phyloP scores from a whole-genome alignment of 768 basidiomycete genomes.

The Serpula lacrymans region DNA sequence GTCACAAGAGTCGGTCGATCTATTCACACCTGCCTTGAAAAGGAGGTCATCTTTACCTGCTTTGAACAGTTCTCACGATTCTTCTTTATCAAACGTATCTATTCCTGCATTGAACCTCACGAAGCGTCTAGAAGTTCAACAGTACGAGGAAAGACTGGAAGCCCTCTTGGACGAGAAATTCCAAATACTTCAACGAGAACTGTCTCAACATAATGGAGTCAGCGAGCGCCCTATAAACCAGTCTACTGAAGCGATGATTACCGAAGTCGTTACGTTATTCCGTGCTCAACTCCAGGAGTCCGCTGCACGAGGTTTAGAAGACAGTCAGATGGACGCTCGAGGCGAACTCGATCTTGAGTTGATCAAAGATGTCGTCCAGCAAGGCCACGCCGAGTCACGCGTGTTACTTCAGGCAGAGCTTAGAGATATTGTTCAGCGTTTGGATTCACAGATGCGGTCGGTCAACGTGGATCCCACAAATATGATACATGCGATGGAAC shows the following conservation, averaged over 20 bases:
- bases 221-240: constrained; percentile 31
- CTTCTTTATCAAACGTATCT: constrained; percentile 43
- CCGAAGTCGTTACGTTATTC: constrained; percentile 66
- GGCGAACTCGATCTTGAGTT: constrained; percentile 79
- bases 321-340: constrained; percentile 65
- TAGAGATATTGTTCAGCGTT: constrained; percentile 43
- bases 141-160: constrained; percentile 59
- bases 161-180: constrained; percentile 71
- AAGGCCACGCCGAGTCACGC: constrained; percentile 61
- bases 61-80: constrained; percentile 42
- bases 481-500: constrained; percentile 49
- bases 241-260: constrained; percentile 58
- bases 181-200: constrained; percentile 42
- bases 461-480: constrained; percentile 24
- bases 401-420: constrained; percentile 58
- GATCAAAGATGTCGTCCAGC: constrained; percentile 65
- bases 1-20: constrained; percentile 33
- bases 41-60: constrained; percentile 59
- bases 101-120: constrained; percentile 50
- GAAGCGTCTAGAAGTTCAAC: constrained; percentile 54
- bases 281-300: constrained; percentile 65
- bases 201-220: constrained; percentile 25
- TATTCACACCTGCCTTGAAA: constrained; percentile 41
- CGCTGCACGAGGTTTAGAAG: constrained; percentile 53
- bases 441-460: constrained; percentile 27